These are phyloP conservation scores for Exophiala calicioides DNA, from an alignment of 2,329 filamentous ascomycete genomes.

Conservation along the genomic window DNA sequence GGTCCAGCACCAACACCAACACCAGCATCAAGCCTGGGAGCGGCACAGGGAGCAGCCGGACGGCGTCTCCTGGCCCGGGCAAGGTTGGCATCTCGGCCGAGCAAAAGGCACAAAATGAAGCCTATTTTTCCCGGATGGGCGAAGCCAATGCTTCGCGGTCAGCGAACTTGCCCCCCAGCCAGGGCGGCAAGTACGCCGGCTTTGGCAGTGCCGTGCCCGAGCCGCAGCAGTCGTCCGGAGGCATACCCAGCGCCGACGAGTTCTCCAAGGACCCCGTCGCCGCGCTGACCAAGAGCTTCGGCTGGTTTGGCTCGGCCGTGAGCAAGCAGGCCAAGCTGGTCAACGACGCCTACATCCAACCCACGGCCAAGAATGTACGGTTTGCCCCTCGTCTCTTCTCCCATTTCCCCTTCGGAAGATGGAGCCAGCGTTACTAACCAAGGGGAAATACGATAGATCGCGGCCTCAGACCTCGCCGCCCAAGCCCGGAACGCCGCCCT, in stretches of 20 bases:
- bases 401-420: not conserved
- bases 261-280: conserved; percentile 88
- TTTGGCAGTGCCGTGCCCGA: conserved; percentile 76
- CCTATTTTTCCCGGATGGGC: conserved; percentile 85
- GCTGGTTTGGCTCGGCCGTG: conserved; percentile 88
- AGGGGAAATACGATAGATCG: too few relatives aligned
- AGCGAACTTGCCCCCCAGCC: conserved; percentile 75
- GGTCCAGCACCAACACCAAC: conserved; percentile 30
- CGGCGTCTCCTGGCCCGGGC: conserved; percentile 34
- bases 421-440: too few relatives aligned
- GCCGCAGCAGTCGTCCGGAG: conserved; percentile 35
- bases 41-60: conserved; percentile 23
- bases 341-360: conserved; percentile 89
- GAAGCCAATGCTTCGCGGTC: conserved; percentile 76
- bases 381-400: not conserved
- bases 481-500: conserved; percentile 62
- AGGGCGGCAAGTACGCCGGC: conserved; percentile 88
- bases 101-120: conserved; percentile 71
- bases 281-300: conserved; percentile 86
- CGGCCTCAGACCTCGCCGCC: conserved; percentile 75
- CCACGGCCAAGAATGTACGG: conserved; percentile 80
- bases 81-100: conserved; percentile 42
- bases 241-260: conserved; percentile 74
- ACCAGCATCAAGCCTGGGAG: conserved; percentile 30
- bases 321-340: conserved; percentile 88